Base-by-base conservation (phyloP, 495 filamentous ascomycete genomes). In the Cercophora sp. region DNA sequence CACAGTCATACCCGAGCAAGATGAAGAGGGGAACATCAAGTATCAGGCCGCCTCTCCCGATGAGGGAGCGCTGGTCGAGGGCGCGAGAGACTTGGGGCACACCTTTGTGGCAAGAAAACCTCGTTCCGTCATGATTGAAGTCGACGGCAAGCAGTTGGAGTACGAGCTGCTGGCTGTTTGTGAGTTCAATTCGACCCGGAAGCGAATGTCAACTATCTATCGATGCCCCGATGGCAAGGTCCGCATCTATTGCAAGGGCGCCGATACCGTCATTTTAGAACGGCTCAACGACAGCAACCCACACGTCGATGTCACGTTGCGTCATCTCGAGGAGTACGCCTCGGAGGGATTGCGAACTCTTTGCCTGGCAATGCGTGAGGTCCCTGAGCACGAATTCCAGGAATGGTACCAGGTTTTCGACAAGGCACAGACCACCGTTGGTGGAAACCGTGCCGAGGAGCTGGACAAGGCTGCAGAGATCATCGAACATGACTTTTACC, bases 31-130 rank as follows among this genome's bases (percentile, higher is more conserved):
- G 13, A 76, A 81, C 26, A 96, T 99, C 71, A 96, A 94, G 69
- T 99, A 97, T 61, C 94, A 99, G 70, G 92, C 94, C 24, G 92
- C 94, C 10, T 97, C 94, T 25, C 94, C 94, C 5, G 94, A 99
- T 59, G 94, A 99, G 71, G 94, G 91, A 42, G 94, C 94, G 11
- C 74, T 99, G 37, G 94, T 99, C 15, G 88, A 97, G 59, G 94
- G 94, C 43, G 94, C 94, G 15, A 83, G 89, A 5, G 63, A 72
- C 36, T 70, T 99, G 27, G 94, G 92, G 8, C 96, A 96, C 72
- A 80, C 78, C 36, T 99, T 99, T 65, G 84, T 85, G 37, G 90
- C 93, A 50, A 84, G 94, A 47, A 96, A 87, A 67, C 94, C 94
- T 27, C 80, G 86, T 45, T 79, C 87, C 4, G 93, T 97, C 25